Conservation (phyloP, 2,329 filamentous ascomycete genomes). For the Aspergillus flavus region DNA sequence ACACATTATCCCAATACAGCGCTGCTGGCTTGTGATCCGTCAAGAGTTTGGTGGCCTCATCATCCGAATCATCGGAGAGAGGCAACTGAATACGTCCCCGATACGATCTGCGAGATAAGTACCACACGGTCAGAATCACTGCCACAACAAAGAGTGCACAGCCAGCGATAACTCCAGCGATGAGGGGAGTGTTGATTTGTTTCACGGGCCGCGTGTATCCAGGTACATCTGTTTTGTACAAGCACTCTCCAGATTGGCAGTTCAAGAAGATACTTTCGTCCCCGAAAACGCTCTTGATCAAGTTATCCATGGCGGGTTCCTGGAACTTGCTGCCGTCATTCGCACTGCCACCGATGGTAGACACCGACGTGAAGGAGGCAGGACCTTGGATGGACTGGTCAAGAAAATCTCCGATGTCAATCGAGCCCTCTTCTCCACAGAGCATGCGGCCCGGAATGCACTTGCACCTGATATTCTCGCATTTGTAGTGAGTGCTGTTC, state of each 20-base stretch:
- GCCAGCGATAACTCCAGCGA: constrained; percentile 87
- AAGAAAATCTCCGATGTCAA: constrained; percentile 90
- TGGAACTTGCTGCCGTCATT: constrained; percentile 79
- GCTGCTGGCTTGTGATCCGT: constrained; percentile 88
- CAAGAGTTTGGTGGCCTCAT: constrained; percentile 84
- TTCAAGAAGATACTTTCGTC: constrained; percentile 84
- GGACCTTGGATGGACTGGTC: constrained; percentile 81
- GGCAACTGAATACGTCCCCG: constrained; percentile 71
- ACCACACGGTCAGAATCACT: constrained; percentile 82
- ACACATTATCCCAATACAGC: constrained; percentile 83
- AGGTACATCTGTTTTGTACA: constrained; percentile 89
- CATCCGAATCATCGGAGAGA: constrained; percentile 81
- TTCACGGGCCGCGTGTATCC: constrained; percentile 88
- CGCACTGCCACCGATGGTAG: constrained; percentile 58
- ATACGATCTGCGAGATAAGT: constrained; percentile 73
- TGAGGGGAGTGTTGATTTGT: constrained; percentile 94
- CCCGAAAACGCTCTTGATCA: constrained; percentile 87
- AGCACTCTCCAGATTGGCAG: constrained; percentile 86
- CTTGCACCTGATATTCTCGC: constrained; percentile 79
- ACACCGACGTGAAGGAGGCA: constrained; percentile 74
- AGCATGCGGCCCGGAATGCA: constrained; percentile 92
- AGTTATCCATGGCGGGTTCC: constrained; percentile 87
- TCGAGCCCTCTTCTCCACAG: constrained; percentile 85
- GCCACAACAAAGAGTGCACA: constrained; percentile 86
- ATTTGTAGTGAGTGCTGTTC: constrained; percentile 84